phyloP scores from a whole-genome alignment of 108 stramenopile genomes.

The Nannochloropsis oceanica region DNA sequence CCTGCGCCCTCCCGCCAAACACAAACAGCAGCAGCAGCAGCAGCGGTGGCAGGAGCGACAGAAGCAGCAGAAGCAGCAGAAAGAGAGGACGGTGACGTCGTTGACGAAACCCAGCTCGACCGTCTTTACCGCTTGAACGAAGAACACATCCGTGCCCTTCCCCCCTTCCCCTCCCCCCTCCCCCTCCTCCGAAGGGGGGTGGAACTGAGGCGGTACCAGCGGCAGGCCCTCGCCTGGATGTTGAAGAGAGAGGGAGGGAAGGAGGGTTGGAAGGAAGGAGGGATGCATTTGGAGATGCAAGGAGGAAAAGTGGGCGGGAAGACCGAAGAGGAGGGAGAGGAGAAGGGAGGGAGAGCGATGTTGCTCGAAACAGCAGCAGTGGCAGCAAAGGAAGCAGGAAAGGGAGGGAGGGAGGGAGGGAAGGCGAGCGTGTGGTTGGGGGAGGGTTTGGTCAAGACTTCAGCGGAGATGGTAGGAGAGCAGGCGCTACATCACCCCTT shows the following conservation, averaged over 20 bases:
- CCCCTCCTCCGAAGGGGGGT: slow-evolving; percentile 7
- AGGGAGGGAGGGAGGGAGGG: neutral
- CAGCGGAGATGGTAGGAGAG: neutral
- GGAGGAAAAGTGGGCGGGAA: neutral
- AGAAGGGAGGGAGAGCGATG: neutral
- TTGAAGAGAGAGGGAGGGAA: slow-evolving; percentile 12
- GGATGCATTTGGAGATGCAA: neutral
- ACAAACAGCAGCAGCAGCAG: neutral
- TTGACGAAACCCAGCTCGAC: neutral
- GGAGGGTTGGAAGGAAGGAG: neutral
- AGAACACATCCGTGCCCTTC: neutral
- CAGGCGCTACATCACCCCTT: slow-evolving; percentile 7
- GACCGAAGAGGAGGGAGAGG: neutral
- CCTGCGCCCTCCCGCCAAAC: neutral
- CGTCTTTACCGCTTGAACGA: neutral
- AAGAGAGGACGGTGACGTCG: neutral
- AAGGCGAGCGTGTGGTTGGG: neutral
- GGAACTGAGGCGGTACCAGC: slow-evolving; percentile 26
- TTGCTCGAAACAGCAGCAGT: neutral
- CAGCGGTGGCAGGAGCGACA: neutral
- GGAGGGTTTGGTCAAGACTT: neutral
- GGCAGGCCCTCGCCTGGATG: slow-evolving; percentile 33
- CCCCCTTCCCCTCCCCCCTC: slow-evolving; percentile 3
- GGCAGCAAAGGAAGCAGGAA: neutral
- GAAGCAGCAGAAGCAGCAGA: neutral